Conservation (phyloP, 2,329 filamentous ascomycete species). For the Emmonsia crescens region DNA sequence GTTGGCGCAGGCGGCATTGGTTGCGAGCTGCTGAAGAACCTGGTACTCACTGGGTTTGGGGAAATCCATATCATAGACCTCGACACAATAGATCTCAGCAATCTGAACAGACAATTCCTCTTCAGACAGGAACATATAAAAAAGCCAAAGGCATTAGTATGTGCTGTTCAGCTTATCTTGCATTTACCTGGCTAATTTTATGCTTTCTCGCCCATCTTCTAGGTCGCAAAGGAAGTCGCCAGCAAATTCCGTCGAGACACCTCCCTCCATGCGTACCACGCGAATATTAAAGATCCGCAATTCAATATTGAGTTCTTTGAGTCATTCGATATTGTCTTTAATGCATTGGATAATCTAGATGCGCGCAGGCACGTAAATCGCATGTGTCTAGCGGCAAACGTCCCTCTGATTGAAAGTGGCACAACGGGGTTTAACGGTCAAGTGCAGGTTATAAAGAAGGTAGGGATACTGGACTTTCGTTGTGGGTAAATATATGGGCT, state of each 20-base stretch:
- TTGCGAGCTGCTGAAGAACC: constrained; percentile 93
- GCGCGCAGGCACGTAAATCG: constrained; percentile 90
- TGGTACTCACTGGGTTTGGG: constrained; percentile 82
- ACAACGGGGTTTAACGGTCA: constrained; percentile 97
- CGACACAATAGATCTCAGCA: constrained; percentile 95
- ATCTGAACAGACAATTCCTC: constrained; percentile 93
- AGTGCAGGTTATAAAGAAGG: constrained; percentile 89
- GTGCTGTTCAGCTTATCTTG: constrained; percentile 20
- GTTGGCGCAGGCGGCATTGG: constrained; percentile 96
- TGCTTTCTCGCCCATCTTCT: constrained; percentile 14
- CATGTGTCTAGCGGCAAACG: constrained; percentile 87
- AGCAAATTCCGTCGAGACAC: constrained; percentile 80
- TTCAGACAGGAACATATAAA: constrained; percentile 97
- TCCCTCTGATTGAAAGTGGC: constrained; percentile 89
- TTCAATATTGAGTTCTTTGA: constrained; percentile 88
- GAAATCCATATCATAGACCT: constrained; percentile 93
- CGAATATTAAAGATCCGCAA: constrained; percentile 81
- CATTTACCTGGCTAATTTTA: not conserved
- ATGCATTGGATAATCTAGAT: constrained; percentile 91
- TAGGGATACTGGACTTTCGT: constrained; percentile 15
- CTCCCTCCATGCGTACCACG: constrained; percentile 79
- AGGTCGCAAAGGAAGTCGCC: constrained; percentile 89
- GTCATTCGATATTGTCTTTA: constrained; percentile 78
- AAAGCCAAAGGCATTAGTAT: constrained; percentile 83
- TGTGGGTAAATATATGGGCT: constrained; percentile 9